Percentiles rank a stretch among this genome's conserved stretches.
Evolutionary conservation across 257 asterid genomes (phyloP).

Genomic region (Marsdenia floribunda): DNA sequence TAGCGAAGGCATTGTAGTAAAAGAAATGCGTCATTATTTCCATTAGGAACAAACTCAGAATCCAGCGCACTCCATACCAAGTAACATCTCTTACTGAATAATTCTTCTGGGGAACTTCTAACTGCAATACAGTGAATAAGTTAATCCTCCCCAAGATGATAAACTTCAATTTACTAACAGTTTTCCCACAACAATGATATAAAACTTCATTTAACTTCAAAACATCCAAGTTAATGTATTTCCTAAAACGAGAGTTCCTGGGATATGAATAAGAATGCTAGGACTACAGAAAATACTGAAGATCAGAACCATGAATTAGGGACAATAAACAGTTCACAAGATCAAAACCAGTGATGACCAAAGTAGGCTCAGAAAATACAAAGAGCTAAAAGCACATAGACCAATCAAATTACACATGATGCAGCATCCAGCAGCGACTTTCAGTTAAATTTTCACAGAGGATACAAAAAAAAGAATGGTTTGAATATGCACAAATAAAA

Average conservation of each 20-base stretch:
- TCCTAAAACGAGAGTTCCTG: neutral
- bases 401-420: neutral
- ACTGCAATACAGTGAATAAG: constrained; percentile 41
- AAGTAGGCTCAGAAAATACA: no score
- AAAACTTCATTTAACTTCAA: neutral
- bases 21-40: constrained; percentile 81
- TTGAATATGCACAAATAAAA: neutral
- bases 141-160: neutral
- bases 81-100: constrained; percentile 53
- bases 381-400: no score
- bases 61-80: constrained; percentile 84
- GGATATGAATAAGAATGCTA: neutral
- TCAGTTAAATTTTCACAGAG: neutral
- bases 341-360: neutral
- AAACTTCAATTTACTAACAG: neutral
- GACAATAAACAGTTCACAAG: neutral
- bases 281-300: no score
- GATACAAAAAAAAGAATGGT: neutral
- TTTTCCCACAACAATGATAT: neutral
- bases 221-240: neutral
- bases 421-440: constrained; percentile 1
- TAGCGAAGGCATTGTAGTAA: constrained; percentile 89
- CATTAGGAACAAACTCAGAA: constrained; percentile 65
- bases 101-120: constrained; percentile 69
- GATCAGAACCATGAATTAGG: neutral